Base-by-base conservation (phyloP, 202 grass and related monocot species). In the Sporobolus alterniflorus region DNA sequence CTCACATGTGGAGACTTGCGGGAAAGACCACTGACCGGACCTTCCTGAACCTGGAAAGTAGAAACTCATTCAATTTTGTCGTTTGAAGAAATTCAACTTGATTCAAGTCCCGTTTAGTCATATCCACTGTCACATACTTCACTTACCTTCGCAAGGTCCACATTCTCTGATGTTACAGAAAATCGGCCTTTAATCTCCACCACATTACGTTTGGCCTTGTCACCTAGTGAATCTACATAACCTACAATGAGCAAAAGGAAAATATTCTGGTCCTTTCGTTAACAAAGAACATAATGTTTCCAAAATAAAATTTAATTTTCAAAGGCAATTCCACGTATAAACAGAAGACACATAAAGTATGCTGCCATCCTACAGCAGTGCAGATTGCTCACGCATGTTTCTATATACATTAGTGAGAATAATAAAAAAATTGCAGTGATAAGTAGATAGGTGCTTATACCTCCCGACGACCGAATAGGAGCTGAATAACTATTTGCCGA, bases 131-230 rank as follows among this genome's bases (percentile, higher is more conserved):
- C 48, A 78, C 60, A 51, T 21, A 83, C 48, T 75, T 40, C 39
- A 47, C 84, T 86, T 77, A 96, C 97, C 88, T 99, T 96, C 63
- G 87, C 97, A 90, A 99, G 97, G 94, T 99, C 97, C 0, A 99
- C 89, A 76, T 94, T 99, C 82, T 99, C 97, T 84, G 97, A 99
- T 79, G 97, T 99, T 86, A 99, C 97, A 20, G 97, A 99, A 91
- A 99, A 99, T 43, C 97, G 93, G 21, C 97, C 97, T 93, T 96
- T 99, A 90, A 95, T 95, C 91, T 99, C 91, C 71, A 99, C 97
- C 39, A 99, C 88, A 77, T 89, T 99, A 26, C 84, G 91, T 80
- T 96, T 99, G 60, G 91, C 87, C 75, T 96, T 99, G 24, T 99
- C 93, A 2, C 89, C 96, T 78, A 90, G 84, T 40, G 93, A 94